phyloP scores from a whole-genome alignment of 2,329 filamentous ascomycete genomes.

The Ophiocordyceps camponoti-saundersi region DNA sequence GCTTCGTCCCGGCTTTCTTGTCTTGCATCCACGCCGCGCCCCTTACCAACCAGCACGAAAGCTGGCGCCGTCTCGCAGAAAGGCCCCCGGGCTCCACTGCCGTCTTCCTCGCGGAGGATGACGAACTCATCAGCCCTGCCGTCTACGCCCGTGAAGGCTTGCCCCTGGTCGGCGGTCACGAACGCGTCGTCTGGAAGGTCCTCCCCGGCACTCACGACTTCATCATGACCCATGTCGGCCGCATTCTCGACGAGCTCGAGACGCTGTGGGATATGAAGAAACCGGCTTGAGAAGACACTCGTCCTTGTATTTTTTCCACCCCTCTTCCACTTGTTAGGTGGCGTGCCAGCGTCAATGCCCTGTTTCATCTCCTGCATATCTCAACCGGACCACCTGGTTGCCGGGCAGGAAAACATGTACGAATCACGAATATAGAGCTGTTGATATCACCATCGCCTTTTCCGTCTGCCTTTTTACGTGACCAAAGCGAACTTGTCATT shows the following conservation, averaged over 20 bases:
- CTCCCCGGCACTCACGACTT: slow-evolving; percentile 43
- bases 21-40: slow-evolving; percentile 37
- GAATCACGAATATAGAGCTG: background rate
- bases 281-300: background rate
- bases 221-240: slow-evolving; percentile 35
- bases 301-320: background rate
- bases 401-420: background rate
- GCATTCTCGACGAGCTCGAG: slow-evolving; percentile 28
- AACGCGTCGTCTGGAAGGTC: slow-evolving; percentile 30
- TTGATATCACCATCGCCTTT: background rate
- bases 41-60: slow-evolving; percentile 31
- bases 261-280: slow-evolving; percentile 23
- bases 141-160: slow-evolving; percentile 32
- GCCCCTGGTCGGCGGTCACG: slow-evolving; percentile 30
- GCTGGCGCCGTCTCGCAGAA: slow-evolving; percentile 28
- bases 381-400: background rate
- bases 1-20: slow-evolving; percentile 44
- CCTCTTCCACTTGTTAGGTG: background rate
- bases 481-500: no score
- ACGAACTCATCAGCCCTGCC: slow-evolving; percentile 34
- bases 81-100: slow-evolving; percentile 26
- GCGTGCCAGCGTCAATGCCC: background rate
- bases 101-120: slow-evolving; percentile 31
- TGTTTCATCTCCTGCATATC: background rate
- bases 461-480: no score